Evolutionary conservation across 176 grass and related monocot genomes (phyloP).

Genomic region (barley (Hordeum vulgare)): DNA sequence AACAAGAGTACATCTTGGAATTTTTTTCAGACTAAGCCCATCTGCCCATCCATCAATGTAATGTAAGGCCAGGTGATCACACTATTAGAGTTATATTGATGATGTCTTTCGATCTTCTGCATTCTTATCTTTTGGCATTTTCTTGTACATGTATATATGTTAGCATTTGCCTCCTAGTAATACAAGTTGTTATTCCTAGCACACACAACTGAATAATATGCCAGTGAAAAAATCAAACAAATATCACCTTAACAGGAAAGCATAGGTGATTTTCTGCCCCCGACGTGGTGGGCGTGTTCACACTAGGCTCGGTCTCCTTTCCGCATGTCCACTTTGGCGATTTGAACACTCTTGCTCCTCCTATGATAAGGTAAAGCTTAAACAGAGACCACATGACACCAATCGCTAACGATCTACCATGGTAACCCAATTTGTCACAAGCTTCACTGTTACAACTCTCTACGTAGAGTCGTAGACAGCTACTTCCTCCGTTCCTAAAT

Average conservation of each 20-base stretch:
- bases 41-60: background rate
- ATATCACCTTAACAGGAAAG: slow-evolving; percentile 10
- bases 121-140: too few relatives aligned
- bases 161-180: too few relatives aligned
- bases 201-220: background rate
- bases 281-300: background rate
- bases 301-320: background rate
- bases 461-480: background rate
- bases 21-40: background rate
- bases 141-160: too few relatives aligned
- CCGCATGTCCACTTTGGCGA: background rate
- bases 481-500: too few relatives aligned
- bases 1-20: background rate
- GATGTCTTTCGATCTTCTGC: too few relatives aligned
- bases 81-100: too few relatives aligned
- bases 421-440: background rate
- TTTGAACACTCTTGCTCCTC: slow-evolving; percentile 2
- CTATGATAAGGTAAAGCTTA: slow-evolving; percentile 11
- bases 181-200: too few relatives aligned
- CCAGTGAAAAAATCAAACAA: background rate
- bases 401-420: background rate
- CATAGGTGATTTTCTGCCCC: background rate
- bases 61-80: background rate
- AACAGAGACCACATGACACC: background rate
- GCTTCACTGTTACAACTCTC: background rate